Percentiles rank a stretch among this genome's conserved stretches.
phyloP scores from a whole-genome alignment of 2,329 filamentous ascomycete genomes.

The Ceratocystis huliohia region DNA sequence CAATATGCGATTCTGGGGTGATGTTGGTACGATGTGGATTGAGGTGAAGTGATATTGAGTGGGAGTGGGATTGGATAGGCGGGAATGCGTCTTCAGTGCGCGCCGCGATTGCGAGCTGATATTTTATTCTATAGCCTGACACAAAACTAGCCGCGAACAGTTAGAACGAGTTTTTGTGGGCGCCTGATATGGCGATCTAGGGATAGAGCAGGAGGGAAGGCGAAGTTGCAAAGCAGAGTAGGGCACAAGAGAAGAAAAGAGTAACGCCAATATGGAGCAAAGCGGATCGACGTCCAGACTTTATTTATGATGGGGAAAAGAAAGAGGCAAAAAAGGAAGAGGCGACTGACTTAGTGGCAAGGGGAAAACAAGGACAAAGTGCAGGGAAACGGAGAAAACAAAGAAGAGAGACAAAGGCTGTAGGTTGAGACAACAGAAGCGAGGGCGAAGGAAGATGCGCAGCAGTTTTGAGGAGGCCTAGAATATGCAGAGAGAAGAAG shows the following conservation, averaged over 20 bases:
- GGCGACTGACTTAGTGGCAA: background rate
- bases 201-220: background rate
- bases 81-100: background rate
- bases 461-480: slow-evolving; percentile 8
- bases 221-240: background rate
- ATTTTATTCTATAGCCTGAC: background rate
- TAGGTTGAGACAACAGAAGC: slow-evolving; percentile 11
- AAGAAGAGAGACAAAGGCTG: slow-evolving; percentile 3
- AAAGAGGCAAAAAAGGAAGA: slow-evolving; percentile 1
- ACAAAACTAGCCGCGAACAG: slow-evolving; percentile 3
- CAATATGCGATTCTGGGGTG: background rate
- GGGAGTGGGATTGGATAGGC: background rate
- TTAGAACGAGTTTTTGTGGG: background rate
- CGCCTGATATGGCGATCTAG: background rate
- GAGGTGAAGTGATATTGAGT: background rate
- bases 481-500: background rate
- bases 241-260: background rate
- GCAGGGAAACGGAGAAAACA: slow-evolving; percentile 8
- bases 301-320: background rate
- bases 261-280: background rate
- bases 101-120: background rate
- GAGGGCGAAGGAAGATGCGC: slow-evolving; percentile 12
- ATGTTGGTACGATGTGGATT: background rate
- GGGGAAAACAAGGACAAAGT: slow-evolving; percentile 4
- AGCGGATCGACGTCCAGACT: background rate